Evolutionary conservation across 805 yeast genomes (phyloP), one percentile per base, ranked within the genome.

Genomic region (Wilhelminamyces savonicus): DNA sequence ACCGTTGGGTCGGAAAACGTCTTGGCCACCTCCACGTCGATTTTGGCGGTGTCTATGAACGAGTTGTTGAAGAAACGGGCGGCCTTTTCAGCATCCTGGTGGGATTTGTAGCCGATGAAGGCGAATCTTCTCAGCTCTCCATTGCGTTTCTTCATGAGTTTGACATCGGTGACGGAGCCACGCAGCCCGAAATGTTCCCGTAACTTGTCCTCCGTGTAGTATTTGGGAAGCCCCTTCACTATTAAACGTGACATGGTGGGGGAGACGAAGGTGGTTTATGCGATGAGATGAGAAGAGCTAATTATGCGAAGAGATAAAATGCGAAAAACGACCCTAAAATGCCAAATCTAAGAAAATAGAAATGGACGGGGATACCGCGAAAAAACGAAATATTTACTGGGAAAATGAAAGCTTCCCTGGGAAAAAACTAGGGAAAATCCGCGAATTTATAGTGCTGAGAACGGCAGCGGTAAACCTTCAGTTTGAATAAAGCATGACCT

Each of bases 121-220:
- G 95, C 97, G 66, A 92, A 92, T 44, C 94, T 69, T 56, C 98
- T 75, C 7, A 95, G 82, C 46, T 80, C 82, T 16, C 98, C 98
- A 41, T 74, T 76, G 43, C 81, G 69, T 41, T 81, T 84, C 45
- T 74, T 80, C 72, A 87, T 73, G 21, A 92, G 66, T 54, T 83
- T 86, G 22, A 85, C 88, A 69, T 92, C 98, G 0, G 97, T 84
- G 17, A 88, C 85, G 29, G 69, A 65, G 8, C 85, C 83, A 32
- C 68, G 59, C 36, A 56, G 53, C 29, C 59, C 52, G 49, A 90
- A 90, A 49, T 78, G 86, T 18, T 70, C 72, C 38, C 67, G 67
- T 32, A 90, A 59, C 39, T 79, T 75, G 2, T 74, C 86, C 52
- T 90, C 96, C 0, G 78, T 74, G 36, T 76, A 69, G 51, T 82